Conservation (phyloP, 2,329 filamentous ascomycete genomes). For the Pseudogymnoascus sp. region DNA sequence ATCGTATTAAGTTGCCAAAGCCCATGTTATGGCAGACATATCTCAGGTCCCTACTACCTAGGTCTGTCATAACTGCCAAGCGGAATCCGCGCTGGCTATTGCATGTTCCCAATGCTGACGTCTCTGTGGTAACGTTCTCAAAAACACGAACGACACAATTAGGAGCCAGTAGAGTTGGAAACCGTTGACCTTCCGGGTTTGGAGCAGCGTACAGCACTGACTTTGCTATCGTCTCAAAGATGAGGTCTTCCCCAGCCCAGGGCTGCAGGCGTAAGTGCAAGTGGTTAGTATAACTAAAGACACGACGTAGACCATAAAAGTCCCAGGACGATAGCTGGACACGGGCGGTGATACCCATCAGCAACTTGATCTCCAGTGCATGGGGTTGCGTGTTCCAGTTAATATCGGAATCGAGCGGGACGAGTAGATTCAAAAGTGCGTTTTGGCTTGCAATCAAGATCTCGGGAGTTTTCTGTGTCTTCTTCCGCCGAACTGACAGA, state of each 20-base stretch:
- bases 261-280: conserved; percentile 62
- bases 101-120: conserved; percentile 60
- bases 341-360: conserved; percentile 62
- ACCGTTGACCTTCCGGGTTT: conserved; percentile 54
- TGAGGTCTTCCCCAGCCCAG: conserved; percentile 55
- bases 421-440: conserved; percentile 56
- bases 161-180: conserved; percentile 64
- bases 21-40: conserved; percentile 61
- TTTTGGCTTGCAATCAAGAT: conserved; percentile 70
- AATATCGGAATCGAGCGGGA: conserved; percentile 69
- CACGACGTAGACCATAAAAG: conserved; percentile 67
- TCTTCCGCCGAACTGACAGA: conserved; percentile 61
- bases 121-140: conserved; percentile 56
- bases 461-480: conserved; percentile 57
- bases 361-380: conserved; percentile 57
- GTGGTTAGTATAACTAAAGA: conserved; percentile 72
- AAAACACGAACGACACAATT: conserved; percentile 66
- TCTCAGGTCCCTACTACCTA: conserved; percentile 65
- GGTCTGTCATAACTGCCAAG: conserved; percentile 64
- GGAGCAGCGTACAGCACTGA: conserved; percentile 73
- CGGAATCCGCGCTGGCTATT: conserved; percentile 68
- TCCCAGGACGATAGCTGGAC: conserved; percentile 65
- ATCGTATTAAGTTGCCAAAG: conserved; percentile 59
- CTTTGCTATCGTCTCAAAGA: conserved; percentile 58
- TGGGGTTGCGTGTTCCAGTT: conserved; percentile 62